Conservation (phyloP, 2,329 filamentous ascomycete genomes). For the Penicillium sp. region DNA sequence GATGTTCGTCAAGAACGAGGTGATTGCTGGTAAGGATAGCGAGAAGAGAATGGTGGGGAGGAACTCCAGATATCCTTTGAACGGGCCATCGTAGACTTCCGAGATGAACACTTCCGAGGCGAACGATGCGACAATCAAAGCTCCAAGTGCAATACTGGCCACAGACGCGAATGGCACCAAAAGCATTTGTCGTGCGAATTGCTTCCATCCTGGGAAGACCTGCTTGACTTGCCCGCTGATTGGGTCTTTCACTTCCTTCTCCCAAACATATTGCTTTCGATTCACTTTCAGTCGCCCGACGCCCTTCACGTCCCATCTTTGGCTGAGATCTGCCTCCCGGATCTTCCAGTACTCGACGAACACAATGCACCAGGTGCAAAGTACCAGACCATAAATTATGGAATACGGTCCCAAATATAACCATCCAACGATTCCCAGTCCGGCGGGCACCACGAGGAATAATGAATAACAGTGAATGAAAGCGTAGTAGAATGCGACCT, state of each 20-base stretch:
- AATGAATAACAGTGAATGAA: slow-evolving; percentile 89
- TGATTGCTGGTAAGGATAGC: slow-evolving; percentile 75
- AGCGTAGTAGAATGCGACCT: slow-evolving; percentile 92
- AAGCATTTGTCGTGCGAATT: slow-evolving; percentile 73
- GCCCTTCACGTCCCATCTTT: slow-evolving; percentile 85
- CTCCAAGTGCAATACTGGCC: slow-evolving; percentile 71
- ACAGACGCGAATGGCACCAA: slow-evolving; percentile 82
- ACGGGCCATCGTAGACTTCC: slow-evolving; percentile 85
- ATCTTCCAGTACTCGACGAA: slow-evolving; percentile 98
- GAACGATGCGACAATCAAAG: slow-evolving; percentile 82
- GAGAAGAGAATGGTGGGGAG: slow-evolving; percentile 87
- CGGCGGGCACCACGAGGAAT: slow-evolving; percentile 80
- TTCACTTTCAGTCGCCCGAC: slow-evolving; percentile 80
- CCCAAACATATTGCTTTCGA: slow-evolving; percentile 75
- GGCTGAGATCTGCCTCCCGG: slow-evolving; percentile 80
- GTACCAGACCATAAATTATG: slow-evolving; percentile 73
- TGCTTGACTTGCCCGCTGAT: slow-evolving; percentile 78
- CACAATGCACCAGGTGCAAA: slow-evolving; percentile 80
- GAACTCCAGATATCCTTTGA: slow-evolving; percentile 82
- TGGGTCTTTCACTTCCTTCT: slow-evolving; percentile 73
- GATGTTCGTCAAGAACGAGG: slow-evolving; percentile 70
- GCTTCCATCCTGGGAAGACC: slow-evolving; percentile 73
- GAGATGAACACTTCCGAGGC: slow-evolving; percentile 94
- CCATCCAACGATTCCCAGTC: slow-evolving; percentile 75
- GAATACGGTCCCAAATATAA: slow-evolving; percentile 83